Base-by-base conservation (phyloP, 495 filamentous ascomycete species). In the Podospora tetraspora region DNA sequence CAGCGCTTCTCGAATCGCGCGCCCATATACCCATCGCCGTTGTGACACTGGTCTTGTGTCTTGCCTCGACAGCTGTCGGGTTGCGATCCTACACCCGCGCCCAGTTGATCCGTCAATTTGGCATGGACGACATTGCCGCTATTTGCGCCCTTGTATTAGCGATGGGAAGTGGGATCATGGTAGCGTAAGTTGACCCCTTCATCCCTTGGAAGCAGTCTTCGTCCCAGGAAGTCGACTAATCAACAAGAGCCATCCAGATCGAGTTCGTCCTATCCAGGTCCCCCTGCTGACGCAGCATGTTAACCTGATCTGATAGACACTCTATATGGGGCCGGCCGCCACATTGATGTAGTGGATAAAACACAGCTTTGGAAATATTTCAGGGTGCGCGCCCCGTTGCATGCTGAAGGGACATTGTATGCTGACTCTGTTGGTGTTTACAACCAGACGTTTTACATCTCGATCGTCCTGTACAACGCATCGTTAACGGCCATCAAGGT, bases 391-490 rank as follows among this genome's bases (percentile, higher is more conserved):
- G 6, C 13, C 43, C 43, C 16, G 30, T 24, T n/a, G 6, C 10
- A 1, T 5, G 10, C 13, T n/a, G 7, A 4, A 1, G 0, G 3
- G 3, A 3, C 13, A n/a, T 52, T 23, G 9, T 32, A 12, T 23
- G 12, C 60, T 24, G 24, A 66, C 64, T 69, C 66, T 71, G 24
- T 2, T 23, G 21, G 6, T 19, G 24, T 10, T 23, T 11, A 6
- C 8, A 13, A 59, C 22, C 12, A 80, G 78, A 72, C 71, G 2
- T 82, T 82, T 63, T 83, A 80, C 66, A 69, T 77, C 61, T 81
- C 78, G 23, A 82, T 83, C 12, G 74, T 79, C n/a, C 72, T 80
- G 4, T 83, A 83, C 66, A 80, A 79, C 61, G 70, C 68, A 19
- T 78, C 76, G 2, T 70, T 82, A n/a, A 73, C 79, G 61, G 75